Conservation (phyloP, 192 early-diverging fungal genomes). For the Chytriomyces sp. region DNA sequence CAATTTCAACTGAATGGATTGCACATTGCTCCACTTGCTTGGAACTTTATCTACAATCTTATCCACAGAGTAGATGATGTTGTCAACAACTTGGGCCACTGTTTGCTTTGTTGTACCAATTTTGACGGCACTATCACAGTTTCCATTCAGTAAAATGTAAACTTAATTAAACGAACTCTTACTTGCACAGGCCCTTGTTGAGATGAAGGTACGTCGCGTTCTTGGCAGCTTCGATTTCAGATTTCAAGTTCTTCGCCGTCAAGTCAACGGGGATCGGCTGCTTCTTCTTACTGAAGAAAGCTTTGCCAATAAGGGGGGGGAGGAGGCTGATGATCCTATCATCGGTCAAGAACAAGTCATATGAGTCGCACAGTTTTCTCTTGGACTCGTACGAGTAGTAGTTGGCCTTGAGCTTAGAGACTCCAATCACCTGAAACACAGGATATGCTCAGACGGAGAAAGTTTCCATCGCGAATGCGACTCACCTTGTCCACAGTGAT, state of each 20-base stretch:
- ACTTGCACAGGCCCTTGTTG: conserved; percentile 66
- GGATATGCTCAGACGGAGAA: background rate
- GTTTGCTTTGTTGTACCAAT: conserved; percentile 68
- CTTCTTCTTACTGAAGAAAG: conserved; percentile 84
- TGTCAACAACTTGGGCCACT: conserved; percentile 68
- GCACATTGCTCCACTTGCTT: conserved; percentile 79
- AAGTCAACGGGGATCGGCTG: conserved; percentile 75
- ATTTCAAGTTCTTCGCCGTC: conserved; percentile 57
- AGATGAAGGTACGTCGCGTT: conserved; percentile 62
- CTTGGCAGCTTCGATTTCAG: conserved; percentile 62
- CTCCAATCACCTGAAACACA: conserved; percentile 67
- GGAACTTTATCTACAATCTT: conserved; percentile 69
- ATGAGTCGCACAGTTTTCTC: conserved; percentile 70
- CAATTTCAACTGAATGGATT: conserved; percentile 84
- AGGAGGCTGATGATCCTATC: conserved; percentile 74
- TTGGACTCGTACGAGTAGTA: conserved; percentile 81
- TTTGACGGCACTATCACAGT: conserved; percentile 64
- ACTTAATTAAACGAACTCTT: conserved; percentile 39
- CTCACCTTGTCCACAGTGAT: conserved; percentile 67
- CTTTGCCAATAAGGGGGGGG: conserved; percentile 78
- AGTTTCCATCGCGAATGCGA: background rate
- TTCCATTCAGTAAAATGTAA: too few species aligned
- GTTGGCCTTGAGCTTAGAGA: conserved; percentile 77
- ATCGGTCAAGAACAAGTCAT: conserved; percentile 90
- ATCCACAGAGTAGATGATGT: conserved; percentile 68